Evolutionary conservation across 2,329 filamentous ascomycete species (phyloP).

Genomic region (Nothopassalora personata): DNA sequence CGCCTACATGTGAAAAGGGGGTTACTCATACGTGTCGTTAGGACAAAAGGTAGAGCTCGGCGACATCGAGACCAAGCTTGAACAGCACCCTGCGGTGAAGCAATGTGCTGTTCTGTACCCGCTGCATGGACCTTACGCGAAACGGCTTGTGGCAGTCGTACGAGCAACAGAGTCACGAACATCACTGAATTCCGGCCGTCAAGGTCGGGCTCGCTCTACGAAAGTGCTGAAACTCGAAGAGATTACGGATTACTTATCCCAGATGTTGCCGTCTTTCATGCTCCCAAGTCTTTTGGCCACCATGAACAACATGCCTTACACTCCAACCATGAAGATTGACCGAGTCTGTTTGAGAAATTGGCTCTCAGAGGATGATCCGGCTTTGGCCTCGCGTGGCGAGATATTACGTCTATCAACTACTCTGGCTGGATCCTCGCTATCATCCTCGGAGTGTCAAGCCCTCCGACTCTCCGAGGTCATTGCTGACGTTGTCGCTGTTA

Average conservation of each 20-base stretch:
- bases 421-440: not conserved
- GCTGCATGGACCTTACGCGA: not conserved
- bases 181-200: not conserved
- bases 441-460: not conserved
- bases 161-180: not conserved
- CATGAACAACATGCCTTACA: slow-evolving; percentile 2
- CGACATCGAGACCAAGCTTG: slow-evolving; percentile 55
- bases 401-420: not conserved
- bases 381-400: not conserved
- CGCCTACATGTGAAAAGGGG: too few relatives aligned
- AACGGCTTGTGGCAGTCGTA: not conserved
- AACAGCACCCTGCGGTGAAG: not conserved
- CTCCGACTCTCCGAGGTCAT: not conserved
- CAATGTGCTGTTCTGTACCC: not conserved
- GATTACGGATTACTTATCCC: not conserved
- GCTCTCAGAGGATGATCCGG: not conserved
- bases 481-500: not conserved
- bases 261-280: not conserved
- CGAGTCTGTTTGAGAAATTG: slow-evolving; percentile 2
- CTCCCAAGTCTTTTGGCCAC: slow-evolving; percentile 1
- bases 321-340: slow-evolving; percentile 7
- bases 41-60: slow-evolving; percentile 71
- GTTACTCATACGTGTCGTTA: too few relatives aligned
- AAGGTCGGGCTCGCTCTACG: not conserved
- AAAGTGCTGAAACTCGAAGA: not conserved